Conservation (phyloP, 495 filamentous ascomycete genomes). For the Stereocaulon alpinum region DNA sequence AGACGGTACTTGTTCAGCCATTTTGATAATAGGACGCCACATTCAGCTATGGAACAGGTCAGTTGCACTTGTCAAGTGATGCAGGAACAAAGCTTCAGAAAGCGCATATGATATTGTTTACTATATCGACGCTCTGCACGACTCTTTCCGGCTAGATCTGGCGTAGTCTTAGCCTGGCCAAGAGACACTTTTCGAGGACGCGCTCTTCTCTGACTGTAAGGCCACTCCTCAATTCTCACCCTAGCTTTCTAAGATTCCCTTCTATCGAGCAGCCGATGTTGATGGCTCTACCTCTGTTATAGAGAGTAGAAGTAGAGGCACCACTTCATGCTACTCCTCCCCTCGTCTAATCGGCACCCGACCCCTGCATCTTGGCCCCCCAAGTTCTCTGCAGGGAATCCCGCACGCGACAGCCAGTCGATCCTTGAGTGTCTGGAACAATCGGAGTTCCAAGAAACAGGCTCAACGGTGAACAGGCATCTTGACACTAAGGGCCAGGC, state of each 20-base stretch:
- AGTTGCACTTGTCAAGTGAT: neutral
- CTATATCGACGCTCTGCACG: neutral
- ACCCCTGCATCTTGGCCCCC: slow-evolving; percentile 5
- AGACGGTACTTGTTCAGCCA: slow-evolving; percentile 53
- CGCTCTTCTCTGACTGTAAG: neutral
- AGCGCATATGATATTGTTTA: neutral
- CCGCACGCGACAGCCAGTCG: slow-evolving; percentile 6
- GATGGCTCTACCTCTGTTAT: neutral
- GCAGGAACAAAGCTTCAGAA: neutral
- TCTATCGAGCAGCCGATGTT: neutral
- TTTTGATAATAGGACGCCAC: slow-evolving; percentile 35
- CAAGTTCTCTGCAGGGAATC: neutral
- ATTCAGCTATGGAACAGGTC: slow-evolving; percentile 6
- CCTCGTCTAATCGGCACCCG: neutral
- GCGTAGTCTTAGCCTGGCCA: neutral
- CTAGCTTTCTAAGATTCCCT: neutral
- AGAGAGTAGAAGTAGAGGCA: neutral
- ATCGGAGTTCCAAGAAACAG: neutral
- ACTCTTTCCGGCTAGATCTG: neutral
- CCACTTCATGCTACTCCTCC: neutral
- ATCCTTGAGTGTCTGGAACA: slow-evolving; percentile 1
- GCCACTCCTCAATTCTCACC: neutral
- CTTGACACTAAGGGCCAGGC: neutral
- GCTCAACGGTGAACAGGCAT: neutral
- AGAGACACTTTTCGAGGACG: neutral